These are phyloP conservation scores for Aspergillus ustus DNA, from an alignment of 2,329 filamentous ascomycete species.

Conservation along the genomic window DNA sequence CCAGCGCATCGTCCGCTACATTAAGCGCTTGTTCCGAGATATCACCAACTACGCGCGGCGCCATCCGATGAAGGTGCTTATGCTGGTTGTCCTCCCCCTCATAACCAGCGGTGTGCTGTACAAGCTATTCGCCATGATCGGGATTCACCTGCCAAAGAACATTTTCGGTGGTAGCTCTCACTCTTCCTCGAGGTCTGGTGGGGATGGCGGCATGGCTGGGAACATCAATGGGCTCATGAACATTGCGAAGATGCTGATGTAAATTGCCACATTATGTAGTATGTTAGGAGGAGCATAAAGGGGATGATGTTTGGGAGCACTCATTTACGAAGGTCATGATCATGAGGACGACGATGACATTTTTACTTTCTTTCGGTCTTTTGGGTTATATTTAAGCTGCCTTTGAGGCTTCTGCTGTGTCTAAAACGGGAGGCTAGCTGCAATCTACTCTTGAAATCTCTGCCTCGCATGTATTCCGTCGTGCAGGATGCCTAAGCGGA, in stretches of 20 bases:
- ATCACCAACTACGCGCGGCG: conserved; percentile 79
- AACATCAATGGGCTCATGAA: conserved; percentile 38
- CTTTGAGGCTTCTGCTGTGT: neutral
- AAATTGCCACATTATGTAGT: conserved; percentile 5
- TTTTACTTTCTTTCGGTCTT: conserved; percentile 17
- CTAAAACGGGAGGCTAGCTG: conserved; percentile 23
- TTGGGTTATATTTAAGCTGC: conserved; percentile 8
- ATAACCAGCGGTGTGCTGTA: conserved; percentile 81
- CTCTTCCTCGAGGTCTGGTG: conserved; percentile 17
- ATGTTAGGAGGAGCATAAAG: neutral
- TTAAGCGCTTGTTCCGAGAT: conserved; percentile 79
- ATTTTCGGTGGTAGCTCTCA: conserved; percentile 47
- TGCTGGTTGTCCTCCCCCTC: conserved; percentile 84
- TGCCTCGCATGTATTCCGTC: neutral
- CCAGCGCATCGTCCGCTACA: conserved; percentile 71
- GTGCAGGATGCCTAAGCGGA: neutral
- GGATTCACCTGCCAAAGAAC: conserved; percentile 71
- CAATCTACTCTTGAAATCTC: conserved; percentile 8
- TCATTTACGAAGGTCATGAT: conserved; percentile 22
- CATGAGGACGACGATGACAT: conserved; percentile 31
- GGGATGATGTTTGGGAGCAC: neutral
- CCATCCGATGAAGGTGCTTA: conserved; percentile 85
- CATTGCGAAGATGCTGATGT: conserved; percentile 45
- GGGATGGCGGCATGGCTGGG: conserved; percentile 35
- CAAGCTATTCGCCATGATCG: conserved; percentile 77